Evolutionary conservation across 2,329 filamentous ascomycete genomes (phyloP).

Genomic region (Penicillium sumatraense): DNA sequence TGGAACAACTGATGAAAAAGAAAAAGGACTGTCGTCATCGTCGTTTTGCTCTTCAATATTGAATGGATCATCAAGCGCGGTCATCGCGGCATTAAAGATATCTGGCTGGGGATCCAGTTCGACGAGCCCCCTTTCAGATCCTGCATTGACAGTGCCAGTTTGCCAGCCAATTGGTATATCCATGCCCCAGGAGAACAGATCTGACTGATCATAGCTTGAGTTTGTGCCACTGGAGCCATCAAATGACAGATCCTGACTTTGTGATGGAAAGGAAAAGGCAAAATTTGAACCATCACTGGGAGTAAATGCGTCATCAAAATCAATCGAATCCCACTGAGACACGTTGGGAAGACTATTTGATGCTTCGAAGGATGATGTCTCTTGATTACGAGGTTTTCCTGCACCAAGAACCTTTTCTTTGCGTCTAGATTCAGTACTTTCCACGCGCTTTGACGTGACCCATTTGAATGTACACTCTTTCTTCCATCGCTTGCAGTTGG

Average conservation of each 20-base stretch:
- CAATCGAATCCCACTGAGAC: slow-evolving; percentile 4
- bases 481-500: slow-evolving; percentile 51
- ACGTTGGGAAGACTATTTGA: neutral
- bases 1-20: neutral
- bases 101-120: neutral
- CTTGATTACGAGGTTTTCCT: neutral
- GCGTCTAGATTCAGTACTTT: slow-evolving; percentile 6
- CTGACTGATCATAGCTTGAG: neutral
- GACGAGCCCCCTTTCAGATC: neutral
- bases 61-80: neutral
- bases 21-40: neutral
- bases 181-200: slow-evolving; percentile 2
- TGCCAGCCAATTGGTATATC: slow-evolving; percentile 2
- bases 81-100: neutral
- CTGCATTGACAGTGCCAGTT: neutral
- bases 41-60: neutral
- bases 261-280: slow-evolving; percentile 3
- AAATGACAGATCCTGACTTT: neutral
- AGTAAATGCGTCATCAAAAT: neutral
- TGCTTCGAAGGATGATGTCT: neutral
- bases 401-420: neutral
- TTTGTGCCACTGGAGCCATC: neutral
- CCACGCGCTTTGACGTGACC: slow-evolving; percentile 37
- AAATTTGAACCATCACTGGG: slow-evolving; percentile 1
- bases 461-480: slow-evolving; percentile 53